Evolutionary conservation across 2,329 filamentous ascomycete species (phyloP).

Genomic region (Microdochium nivale): DNA sequence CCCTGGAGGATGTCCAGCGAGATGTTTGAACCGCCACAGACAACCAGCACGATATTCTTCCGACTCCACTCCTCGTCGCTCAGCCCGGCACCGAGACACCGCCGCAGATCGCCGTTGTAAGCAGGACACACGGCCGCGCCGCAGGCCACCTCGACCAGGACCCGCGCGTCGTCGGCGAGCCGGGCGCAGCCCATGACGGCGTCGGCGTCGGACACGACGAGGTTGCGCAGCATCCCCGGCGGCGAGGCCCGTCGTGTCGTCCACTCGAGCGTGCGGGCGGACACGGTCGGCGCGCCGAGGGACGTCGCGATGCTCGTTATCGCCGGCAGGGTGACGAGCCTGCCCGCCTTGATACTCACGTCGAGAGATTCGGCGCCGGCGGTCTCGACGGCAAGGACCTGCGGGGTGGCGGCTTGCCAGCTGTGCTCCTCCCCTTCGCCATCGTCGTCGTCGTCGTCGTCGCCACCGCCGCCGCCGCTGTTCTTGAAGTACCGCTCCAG

Average conservation of each 20-base stretch:
- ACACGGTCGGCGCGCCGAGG: slow-evolving; percentile 66
- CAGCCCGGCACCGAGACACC: slow-evolving; percentile 44
- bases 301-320: slow-evolving; percentile 72
- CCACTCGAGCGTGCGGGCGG: slow-evolving; percentile 59
- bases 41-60: slow-evolving; percentile 71
- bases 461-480: no score
- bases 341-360: slow-evolving; percentile 46
- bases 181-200: slow-evolving; percentile 69
- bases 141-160: slow-evolving; percentile 79
- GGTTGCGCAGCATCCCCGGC: slow-evolving; percentile 36
- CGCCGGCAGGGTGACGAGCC: slow-evolving; percentile 53
- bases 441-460: no score
- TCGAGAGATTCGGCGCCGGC: slow-evolving; percentile 62
- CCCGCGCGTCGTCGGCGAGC: slow-evolving; percentile 72
- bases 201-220: slow-evolving; percentile 65
- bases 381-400: slow-evolving; percentile 69
- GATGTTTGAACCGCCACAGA: slow-evolving; percentile 73
- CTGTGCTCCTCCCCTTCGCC: slow-evolving; percentile 15
- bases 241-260: no score
- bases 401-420: slow-evolving; percentile 15
- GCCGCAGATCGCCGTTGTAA: slow-evolving; percentile 56
- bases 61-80: slow-evolving; percentile 49
- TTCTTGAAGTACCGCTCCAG: slow-evolving; percentile 36
- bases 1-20: slow-evolving; percentile 50
- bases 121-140: slow-evolving; percentile 68